These are phyloP conservation scores for Platismatia glauca DNA, from an alignment of 495 filamentous ascomycete species.

Conservation along the genomic window DNA sequence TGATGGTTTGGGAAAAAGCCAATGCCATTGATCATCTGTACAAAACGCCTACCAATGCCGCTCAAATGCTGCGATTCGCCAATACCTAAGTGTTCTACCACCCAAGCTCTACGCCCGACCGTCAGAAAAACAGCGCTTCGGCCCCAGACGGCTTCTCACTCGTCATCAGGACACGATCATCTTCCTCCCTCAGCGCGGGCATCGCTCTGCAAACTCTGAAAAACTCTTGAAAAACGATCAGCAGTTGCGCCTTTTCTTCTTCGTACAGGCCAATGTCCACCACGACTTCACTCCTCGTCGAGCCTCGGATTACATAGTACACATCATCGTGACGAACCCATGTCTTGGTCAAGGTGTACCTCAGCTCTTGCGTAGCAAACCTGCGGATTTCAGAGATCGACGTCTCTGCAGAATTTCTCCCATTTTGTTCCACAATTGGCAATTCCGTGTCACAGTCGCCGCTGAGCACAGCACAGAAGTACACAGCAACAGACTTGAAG, in stretches of 20 bases:
- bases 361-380: conserved; percentile 28
- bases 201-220: conserved; percentile 1
- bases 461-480: conserved; percentile 24
- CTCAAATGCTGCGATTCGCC: background rate
- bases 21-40: no score
- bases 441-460: background rate
- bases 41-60: background rate
- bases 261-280: conserved; percentile 27
- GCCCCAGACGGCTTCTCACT: background rate
- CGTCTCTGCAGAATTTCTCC: background rate
- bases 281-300: conserved; percentile 28
- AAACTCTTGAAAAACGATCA: conserved; percentile 22
- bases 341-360: conserved; percentile 24
- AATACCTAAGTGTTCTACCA: background rate
- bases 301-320: conserved; percentile 31
- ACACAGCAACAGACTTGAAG: conserved; percentile 31
- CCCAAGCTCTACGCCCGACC: background rate
- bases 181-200: conserved; percentile 14
- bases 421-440: background rate
- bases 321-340: conserved; percentile 30
- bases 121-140: background rate
- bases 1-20: background rate
- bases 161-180: background rate
- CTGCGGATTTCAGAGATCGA: conserved; percentile 19
- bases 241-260: conserved; percentile 27